Base-by-base conservation (phyloP, 2,329 filamentous ascomycete genomes). In the Nigrospora sphaerica region DNA sequence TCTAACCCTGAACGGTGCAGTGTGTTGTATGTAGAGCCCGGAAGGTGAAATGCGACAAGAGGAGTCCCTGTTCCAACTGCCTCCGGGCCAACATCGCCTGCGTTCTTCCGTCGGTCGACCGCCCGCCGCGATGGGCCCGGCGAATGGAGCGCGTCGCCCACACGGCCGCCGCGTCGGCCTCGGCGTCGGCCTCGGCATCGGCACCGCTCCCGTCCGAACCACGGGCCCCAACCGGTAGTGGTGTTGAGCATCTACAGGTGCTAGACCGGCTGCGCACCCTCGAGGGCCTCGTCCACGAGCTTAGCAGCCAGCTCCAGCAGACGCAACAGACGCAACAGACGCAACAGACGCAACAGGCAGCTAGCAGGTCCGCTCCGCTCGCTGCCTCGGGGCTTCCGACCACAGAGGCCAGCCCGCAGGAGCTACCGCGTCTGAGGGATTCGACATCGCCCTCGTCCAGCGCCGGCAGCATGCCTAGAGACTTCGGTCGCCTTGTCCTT, bases 41-140 rank as follows among this genome's bases (percentile, higher is more conserved):
- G 39, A 80, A 80, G 52, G 77, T 81, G 5, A 73, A 75, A 39
- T 81, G 78, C 57, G 74, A 80, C 56, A 80, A 78, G 58, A 60
- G 64, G 38, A 72, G 70, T 4, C 77, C 77, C 1, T 81, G 78
- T 52, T 74, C 76, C 5, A 80, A 79, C 52, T 81, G 77, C 54
- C 72, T 71, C 11, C 68, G 71, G 5, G 76, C 71, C 12, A 68
- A 71, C 43, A 77, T 80, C 36, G 62, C 70, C 11, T 81, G 77
- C 50, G 61, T 78, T 23, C 62, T 73, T 14, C 75, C 76, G 0
- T 69, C 73, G 2, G 58, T 61, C 37, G 71, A 78, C 47, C 71
- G 70, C 2, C 70, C 73, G 0, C 76, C 76, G 46, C 65, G 73
- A 60, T 79, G 77, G 73, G 74, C 74, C 35, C 71, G 75, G 17